These are phyloP conservation scores for Aspergillus campestris DNA, from an alignment of 495 filamentous ascomycete genomes.

Conservation along the genomic window DNA sequence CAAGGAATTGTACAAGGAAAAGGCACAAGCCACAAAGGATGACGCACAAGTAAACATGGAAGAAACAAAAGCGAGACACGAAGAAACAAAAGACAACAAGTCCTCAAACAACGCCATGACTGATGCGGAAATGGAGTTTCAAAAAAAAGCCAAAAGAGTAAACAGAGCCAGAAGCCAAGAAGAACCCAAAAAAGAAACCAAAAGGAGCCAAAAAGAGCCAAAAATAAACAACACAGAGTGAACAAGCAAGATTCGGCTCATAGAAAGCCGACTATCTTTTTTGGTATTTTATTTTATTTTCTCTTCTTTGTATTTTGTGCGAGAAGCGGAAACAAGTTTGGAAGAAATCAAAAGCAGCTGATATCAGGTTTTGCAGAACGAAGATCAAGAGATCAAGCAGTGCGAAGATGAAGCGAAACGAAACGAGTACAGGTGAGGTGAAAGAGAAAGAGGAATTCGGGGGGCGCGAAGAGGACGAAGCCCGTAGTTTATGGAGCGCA, in stretches of 20 bases:
- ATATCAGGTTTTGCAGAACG: neutral
- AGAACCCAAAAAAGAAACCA: neutral
- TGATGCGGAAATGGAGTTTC: too few relatives aligned
- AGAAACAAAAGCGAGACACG: conserved; percentile 2
- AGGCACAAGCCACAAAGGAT: too few relatives aligned
- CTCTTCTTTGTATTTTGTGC: neutral
- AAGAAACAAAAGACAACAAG: neutral
- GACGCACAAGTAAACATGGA: conserved; percentile 8
- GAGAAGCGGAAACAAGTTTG: neutral
- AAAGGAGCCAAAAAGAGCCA: conserved; percentile 1
- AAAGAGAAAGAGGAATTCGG: neutral
- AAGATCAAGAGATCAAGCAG: neutral
- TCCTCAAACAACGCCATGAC: too few relatives aligned
- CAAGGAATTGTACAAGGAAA: too few relatives aligned
- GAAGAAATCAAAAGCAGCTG: neutral
- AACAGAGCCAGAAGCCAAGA: neutral
- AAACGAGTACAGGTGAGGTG: neutral
- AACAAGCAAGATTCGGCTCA: neutral
- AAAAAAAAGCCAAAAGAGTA: neutral
- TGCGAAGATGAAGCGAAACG: neutral
- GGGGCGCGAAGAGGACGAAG: neutral
- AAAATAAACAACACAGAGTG: neutral
- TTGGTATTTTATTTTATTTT: neutral
- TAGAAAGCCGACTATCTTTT: neutral
- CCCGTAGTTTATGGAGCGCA: neutral